Evolutionary conservation across 106 monocot species (phyloP), one percentile per base, ranked within the genome.

Genomic region (Apostasia shenzhenica): DNA sequence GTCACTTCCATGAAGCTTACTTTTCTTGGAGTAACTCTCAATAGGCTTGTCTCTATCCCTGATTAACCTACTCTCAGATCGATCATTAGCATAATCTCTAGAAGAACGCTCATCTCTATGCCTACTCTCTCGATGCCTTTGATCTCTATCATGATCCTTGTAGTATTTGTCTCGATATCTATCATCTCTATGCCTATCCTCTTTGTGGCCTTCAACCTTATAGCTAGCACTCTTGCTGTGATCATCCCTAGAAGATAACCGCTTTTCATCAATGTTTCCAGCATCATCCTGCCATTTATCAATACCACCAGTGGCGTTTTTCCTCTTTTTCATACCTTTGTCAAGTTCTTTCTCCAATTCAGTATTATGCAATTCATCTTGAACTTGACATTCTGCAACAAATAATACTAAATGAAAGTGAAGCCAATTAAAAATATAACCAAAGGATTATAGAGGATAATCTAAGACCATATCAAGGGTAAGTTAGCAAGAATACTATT

Each of bases 1-100:
- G 59, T 85, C 88, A 76, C 56, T 57, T 1, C 84, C 84, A 11
- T 88, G 80, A 62, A 73, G 66, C 56, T 78, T 88, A 63, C 59
- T 78, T 77, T 76, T 86, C 72, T 78, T 89, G 61, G 81, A 80
- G 4, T 55, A 76, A 73, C 62, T 76, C 59, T 94, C 94, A 2
- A 76, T 55, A 52, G 45, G 5, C 45, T 64, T 82, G n/a, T 50
- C 76, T 14, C 80, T 77, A 46, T 82, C 85, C 62, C 75, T 86
- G 49, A 42, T 50, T 43, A 59, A 69, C 67, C 76, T 88, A 58
- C 75, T 76, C 5, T 88, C 91, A 57, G 80, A 75, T 41, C 70
- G 83, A 38, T 87, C 77, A 67, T 67, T 75, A 41, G 61, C 58
- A 74, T 76, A 59, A 67, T 69, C 79, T 67, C 78, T 76, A 6